Evolutionary conservation across 768 basidiomycete species (phyloP).

Genomic region (Tylopilus felleus): DNA sequence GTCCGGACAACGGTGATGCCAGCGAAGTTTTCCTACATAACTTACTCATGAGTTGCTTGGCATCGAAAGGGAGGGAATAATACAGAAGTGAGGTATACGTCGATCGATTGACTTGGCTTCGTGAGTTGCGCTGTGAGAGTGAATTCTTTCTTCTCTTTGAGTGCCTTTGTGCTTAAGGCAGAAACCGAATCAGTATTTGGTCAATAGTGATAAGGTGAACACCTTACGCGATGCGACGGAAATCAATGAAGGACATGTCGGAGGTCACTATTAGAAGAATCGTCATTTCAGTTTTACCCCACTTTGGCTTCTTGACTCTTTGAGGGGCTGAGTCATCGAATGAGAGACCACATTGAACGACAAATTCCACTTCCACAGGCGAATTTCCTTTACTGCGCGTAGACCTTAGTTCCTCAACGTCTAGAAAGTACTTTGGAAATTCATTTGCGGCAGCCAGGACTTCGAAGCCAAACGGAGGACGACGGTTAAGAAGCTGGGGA

Average conservation of each 20-base stretch:
- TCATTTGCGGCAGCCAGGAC: constrained; percentile 58
- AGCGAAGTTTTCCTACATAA: constrained; percentile 65
- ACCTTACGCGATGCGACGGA: constrained; percentile 70
- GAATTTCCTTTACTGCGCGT: constrained; percentile 41
- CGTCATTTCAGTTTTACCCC: constrained; percentile 55
- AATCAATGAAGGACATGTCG: constrained; percentile 72
- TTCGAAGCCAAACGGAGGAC: constrained; percentile 70
- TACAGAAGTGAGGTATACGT: constrained; percentile 63
- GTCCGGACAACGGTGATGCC: constrained; percentile 53
- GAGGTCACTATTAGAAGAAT: constrained; percentile 72
- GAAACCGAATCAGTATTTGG: constrained; percentile 1
- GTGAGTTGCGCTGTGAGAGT: constrained; percentile 55
- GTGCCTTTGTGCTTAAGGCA: constrained; percentile 57
- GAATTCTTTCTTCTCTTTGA: constrained; percentile 59
- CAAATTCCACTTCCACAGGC: constrained; percentile 56
- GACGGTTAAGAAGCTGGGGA: constrained; percentile 66
- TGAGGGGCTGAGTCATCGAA: constrained; percentile 32
- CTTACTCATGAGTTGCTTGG: constrained; percentile 13
- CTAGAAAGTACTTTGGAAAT: constrained; percentile 62
- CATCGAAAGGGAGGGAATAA: constrained; percentile 5
- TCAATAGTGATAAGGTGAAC: background rate
- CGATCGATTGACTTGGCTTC: constrained; percentile 72
- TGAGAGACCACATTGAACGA: constrained; percentile 53
- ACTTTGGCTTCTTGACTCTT: constrained; percentile 44
- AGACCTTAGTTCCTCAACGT: constrained; percentile 46